These are phyloP conservation scores for Trichosanthes truncata DNA, from an alignment of 306 rosid species.

Conservation along the genomic window DNA sequence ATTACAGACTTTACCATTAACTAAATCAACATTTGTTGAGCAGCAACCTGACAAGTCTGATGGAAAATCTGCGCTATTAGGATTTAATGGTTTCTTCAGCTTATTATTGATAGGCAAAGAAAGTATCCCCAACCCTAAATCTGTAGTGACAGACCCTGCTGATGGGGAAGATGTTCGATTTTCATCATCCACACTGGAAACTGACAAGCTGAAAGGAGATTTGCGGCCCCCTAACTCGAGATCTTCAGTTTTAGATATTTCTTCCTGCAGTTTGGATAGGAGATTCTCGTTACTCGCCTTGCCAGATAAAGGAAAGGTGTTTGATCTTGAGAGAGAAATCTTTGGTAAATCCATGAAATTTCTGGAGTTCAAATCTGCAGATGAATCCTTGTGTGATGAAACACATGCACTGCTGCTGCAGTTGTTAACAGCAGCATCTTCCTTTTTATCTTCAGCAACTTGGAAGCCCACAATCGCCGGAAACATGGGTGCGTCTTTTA, in stretches of 20 bases:
- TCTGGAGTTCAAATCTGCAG: slow-evolving; percentile 35
- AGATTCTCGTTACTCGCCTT: slow-evolving; percentile 29
- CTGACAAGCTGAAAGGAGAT: slow-evolving; percentile 55
- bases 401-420: slow-evolving; percentile 23
- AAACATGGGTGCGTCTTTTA: slow-evolving; percentile 35
- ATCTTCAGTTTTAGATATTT: slow-evolving; percentile 51
- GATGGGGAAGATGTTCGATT: slow-evolving; percentile 69
- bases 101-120: slow-evolving; percentile 34
- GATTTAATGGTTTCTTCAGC: slow-evolving; percentile 29
- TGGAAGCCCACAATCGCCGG: slow-evolving; percentile 44
- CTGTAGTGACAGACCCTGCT: slow-evolving; percentile 72
- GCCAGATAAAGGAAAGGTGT: slow-evolving; percentile 22
- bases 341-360: slow-evolving; percentile 29
- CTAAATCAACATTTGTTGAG: slow-evolving; percentile 34
- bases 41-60: slow-evolving; percentile 28
- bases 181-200: slow-evolving; percentile 56
- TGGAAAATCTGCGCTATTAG: slow-evolving; percentile 22
- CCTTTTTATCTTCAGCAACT: slow-evolving; percentile 25
- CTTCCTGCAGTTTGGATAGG: slow-evolving; percentile 35
- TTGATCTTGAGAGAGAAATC: slow-evolving; percentile 24
- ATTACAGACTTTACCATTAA: slow-evolving; percentile 32
- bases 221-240: slow-evolving; percentile 38
- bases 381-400: slow-evolving; percentile 23
- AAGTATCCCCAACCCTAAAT: slow-evolving; percentile 67
- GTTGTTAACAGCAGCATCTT: slow-evolving; percentile 21